Evolutionary conservation across 805 yeast species (phyloP).

Genomic region (Candida anglica): DNA sequence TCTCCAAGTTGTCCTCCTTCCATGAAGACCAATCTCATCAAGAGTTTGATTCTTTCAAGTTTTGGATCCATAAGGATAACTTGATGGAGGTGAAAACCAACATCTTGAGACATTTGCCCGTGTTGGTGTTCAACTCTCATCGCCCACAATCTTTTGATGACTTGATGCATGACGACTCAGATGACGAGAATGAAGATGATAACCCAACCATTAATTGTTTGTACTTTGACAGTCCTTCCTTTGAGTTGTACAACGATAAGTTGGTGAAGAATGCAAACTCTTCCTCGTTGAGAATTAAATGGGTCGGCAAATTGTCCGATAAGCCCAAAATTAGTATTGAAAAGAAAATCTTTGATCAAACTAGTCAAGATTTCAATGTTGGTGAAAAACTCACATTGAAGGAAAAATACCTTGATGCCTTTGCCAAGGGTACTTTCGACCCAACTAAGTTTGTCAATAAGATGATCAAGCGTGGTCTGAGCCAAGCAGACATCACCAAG

Average conservation of each 20-base stretch:
- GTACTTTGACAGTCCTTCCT: slow-evolving; percentile 80
- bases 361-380: slow-evolving; percentile 46
- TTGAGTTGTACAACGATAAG: slow-evolving; percentile 83
- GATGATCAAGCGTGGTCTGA: slow-evolving; percentile 58
- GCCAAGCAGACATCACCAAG: slow-evolving; percentile 47
- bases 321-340: slow-evolving; percentile 80
- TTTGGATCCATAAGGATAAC: slow-evolving; percentile 93
- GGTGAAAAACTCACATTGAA: slow-evolving; percentile 68
- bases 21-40: slow-evolving; percentile 28
- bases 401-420: slow-evolving; percentile 76
- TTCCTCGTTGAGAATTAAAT: slow-evolving; percentile 78
- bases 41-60: slow-evolving; percentile 69
- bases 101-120: slow-evolving; percentile 89
- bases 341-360: slow-evolving; percentile 65
- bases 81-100: slow-evolving; percentile 97
- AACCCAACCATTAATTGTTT: slow-evolving; percentile 76
- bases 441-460: slow-evolving; percentile 53
- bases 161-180: slow-evolving; percentile 45
- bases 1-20: slow-evolving; percentile 47
- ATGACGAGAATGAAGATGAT: slow-evolving; percentile 23
- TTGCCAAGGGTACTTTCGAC: slow-evolving; percentile 51
- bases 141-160: slow-evolving; percentile 17
- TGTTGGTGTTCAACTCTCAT: slow-evolving; percentile 65
- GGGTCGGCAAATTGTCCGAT: slow-evolving; percentile 81
- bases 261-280: slow-evolving; percentile 64